phyloP scores from a whole-genome alignment of 2,329 filamentous ascomycete genomes.

The Fusarium camptoceras region DNA sequence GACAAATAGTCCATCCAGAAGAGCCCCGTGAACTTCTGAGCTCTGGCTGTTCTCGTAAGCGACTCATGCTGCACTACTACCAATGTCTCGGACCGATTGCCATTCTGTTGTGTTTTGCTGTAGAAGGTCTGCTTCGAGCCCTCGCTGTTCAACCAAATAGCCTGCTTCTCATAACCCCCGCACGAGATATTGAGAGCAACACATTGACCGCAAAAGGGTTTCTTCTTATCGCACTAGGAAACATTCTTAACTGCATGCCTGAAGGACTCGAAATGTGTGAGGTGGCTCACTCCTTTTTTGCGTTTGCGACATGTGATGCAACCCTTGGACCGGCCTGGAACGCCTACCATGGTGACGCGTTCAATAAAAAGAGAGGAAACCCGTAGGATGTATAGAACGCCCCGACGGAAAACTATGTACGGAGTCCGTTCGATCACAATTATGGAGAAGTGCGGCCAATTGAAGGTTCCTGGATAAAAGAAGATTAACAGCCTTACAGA shows the following conservation, averaged over 20 bases:
- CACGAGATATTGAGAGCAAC: slow-evolving; percentile 6
- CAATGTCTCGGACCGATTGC: not conserved
- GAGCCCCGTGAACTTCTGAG: slow-evolving; percentile 17
- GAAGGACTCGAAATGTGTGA: not conserved
- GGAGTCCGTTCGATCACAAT: not conserved
- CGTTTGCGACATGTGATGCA: slow-evolving; percentile 21
- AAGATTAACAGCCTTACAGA: not conserved
- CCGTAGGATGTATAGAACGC: not conserved
- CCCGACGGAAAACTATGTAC: not conserved
- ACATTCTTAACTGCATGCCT: not conserved
- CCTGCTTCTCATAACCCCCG: slow-evolving; percentile 4
- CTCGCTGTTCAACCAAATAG: slow-evolving; percentile 25
- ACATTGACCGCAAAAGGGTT: slow-evolving; percentile 9
- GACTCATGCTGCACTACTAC: slow-evolving; percentile 1
- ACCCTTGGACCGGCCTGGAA: slow-evolving; percentile 22
- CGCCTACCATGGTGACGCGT: slow-evolving; percentile 16
- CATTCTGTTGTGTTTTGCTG: not conserved
- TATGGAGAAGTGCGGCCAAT: not conserved
- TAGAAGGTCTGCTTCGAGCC: slow-evolving; percentile 2
- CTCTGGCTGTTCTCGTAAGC: not conserved
- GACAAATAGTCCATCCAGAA: slow-evolving; percentile 29
- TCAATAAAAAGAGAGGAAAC: not conserved
- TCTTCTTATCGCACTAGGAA: slow-evolving; percentile 18
- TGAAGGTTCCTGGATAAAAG: not conserved
- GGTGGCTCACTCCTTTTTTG: slow-evolving; percentile 21